Base-by-base conservation (phyloP, 371 early-diverging fungal species). In the Coemansia sp. region DNA sequence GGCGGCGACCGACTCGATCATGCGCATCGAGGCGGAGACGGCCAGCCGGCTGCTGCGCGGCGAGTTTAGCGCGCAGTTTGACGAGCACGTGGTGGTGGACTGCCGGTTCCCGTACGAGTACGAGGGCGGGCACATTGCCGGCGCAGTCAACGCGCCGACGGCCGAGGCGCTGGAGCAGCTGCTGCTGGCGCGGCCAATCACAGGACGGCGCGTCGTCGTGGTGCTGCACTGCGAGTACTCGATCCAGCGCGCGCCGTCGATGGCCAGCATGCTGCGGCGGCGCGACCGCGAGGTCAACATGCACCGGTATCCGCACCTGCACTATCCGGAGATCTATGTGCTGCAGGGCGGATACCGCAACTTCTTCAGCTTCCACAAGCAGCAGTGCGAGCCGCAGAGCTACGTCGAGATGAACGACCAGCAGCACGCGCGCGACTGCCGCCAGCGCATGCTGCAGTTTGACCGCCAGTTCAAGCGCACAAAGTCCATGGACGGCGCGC, bases 141-240 rank as follows among this genome's bases (percentile, higher is more conserved):
- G 80, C 5, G 94, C 95, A 0, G 71, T 81, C 41, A 94, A 93
- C 72, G 76, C 92, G 59, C 82, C 83, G 42, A 79, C 83, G 3
- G 60, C 77, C 16, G 78, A 81, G 26, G 80, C 80, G n/a, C 71
- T 88, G 38, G 82, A 81, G 62, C 43, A 61, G 51, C 60, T 77
- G 35, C 54, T 82, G 16, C 66, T 81, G 14, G 68, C 61, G 35
- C 69, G 69, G 35, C 81, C 78, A 5, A 42, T 57, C 4, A 63
- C 70, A 0, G 70, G 71, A 52, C 78, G 72, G 65, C 76, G 78
- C 14, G 71, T 68, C 4, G 82, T 86, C 9, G 68, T 96, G n/a
- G 83, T 96, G 8, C 87, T 96, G 66, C 93, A 94, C 75, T 96
- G 97, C 81, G 97, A 96, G 79, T 96, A 86, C 76, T 91, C 91